Evolutionary conservation across 805 yeast species (phyloP).

Genomic region (Barnettozyma wickerhamii): DNA sequence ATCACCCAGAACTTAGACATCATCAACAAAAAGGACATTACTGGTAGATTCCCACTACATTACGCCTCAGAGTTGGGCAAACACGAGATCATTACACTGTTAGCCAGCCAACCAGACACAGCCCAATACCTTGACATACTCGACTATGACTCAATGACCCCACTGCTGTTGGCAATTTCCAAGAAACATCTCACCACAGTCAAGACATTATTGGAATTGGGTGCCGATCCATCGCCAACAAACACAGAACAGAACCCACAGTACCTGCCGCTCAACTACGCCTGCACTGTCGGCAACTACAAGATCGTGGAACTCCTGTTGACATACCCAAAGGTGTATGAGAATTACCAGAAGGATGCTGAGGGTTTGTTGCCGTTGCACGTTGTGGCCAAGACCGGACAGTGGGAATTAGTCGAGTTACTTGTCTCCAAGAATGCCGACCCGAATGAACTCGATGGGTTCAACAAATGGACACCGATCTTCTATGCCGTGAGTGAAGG

Average conservation of each 20-base stretch:
- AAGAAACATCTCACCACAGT: constrained; percentile 56
- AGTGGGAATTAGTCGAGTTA: constrained; percentile 59
- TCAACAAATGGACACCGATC: constrained; percentile 91
- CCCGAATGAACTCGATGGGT: constrained; percentile 74
- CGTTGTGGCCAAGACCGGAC: constrained; percentile 83
- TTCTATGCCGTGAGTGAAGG: constrained; percentile 90
- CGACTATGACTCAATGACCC: constrained; percentile 77
- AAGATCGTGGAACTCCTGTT: constrained; percentile 53
- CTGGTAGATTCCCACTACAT: constrained; percentile 82
- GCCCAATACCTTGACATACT: constrained; percentile 33
- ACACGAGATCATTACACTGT: constrained; percentile 35
- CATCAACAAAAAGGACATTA: constrained; percentile 48
- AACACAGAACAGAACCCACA: constrained; percentile 52
- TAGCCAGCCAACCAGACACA: constrained; percentile 29
- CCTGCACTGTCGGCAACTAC: constrained; percentile 80
- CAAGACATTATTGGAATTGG: constrained; percentile 43
- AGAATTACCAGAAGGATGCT: constrained; percentile 56
- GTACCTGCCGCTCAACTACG: constrained; percentile 76
- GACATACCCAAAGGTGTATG: constrained; percentile 26
- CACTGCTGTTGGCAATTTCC: constrained; percentile 74
- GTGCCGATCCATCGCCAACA: constrained; percentile 42
- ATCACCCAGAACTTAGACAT: constrained; percentile 20
- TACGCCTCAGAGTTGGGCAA: constrained; percentile 69
- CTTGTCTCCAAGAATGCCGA: constrained; percentile 69
- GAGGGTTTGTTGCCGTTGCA: constrained; percentile 89